These are phyloP conservation scores for Papiliotrema flavescens DNA, from an alignment of 1,284 basidiomycete genomes.

Conservation along the genomic window DNA sequence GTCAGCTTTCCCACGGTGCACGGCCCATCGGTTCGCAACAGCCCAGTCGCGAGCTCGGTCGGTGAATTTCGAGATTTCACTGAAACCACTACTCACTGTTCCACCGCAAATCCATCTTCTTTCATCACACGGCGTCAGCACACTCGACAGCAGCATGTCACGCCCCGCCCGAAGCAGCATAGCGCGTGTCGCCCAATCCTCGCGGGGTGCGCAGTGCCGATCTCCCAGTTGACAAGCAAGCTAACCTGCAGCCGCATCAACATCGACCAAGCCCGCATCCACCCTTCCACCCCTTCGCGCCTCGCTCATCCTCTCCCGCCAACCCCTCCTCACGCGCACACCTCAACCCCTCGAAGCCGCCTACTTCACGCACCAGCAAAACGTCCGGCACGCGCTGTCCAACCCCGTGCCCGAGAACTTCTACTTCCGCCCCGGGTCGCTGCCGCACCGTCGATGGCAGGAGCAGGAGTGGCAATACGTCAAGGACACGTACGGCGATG, in stretches of 20 bases:
- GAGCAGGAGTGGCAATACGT: conserved; percentile 69
- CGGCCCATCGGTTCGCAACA: no score
- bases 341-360: conserved; percentile 75
- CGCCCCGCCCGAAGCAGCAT: no score
- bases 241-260: neutral
- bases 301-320: conserved; percentile 72
- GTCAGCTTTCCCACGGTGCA: no score
- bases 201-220: neutral
- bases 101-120: no score
- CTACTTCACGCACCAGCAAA: conserved; percentile 80
- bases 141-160: no score
- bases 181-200: no score
- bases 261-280: conserved; percentile 10
- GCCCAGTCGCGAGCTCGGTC: no score
- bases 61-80: no score
- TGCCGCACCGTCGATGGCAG: conserved; percentile 76
- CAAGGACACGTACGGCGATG: conserved; percentile 63
- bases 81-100: no score
- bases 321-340: conserved; percentile 74
- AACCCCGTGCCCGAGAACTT: conserved; percentile 87
- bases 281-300: conserved; percentile 41
- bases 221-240: neutral
- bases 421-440: conserved; percentile 91
- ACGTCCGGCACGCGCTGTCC: conserved; percentile 76
- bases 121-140: no score